Base-by-base conservation (phyloP, 1,139 yeast species). In the Hyphopichia fennica region DNA sequence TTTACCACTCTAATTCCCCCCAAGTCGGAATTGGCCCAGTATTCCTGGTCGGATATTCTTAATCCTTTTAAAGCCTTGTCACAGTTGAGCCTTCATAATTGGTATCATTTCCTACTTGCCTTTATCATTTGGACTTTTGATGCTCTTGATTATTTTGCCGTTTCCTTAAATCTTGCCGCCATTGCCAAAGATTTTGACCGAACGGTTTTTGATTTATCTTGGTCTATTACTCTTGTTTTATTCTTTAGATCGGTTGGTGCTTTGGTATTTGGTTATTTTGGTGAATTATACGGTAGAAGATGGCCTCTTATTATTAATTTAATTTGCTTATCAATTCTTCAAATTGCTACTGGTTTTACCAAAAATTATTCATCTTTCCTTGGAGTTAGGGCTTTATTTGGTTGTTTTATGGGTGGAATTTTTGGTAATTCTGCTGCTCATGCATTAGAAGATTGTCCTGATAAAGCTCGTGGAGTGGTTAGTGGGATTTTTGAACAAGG, bases 171-270 rank as follows among this genome's bases (percentile, higher is more conserved):
- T 47, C 83, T 83, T 16, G 50, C 80, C 1, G 66, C 62, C 9
- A 72, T 86, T 41, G 88, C 93, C 4, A 51, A 58, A 28, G 68
- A 78, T 30, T 74, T 86, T 44, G 69, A 69, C 45, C 73, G 68
- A 25, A 51, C 69, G 11, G 77, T 78, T 31, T 74, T 77, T 28
- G 77, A 78, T 40, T 72, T 86, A 47, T 80, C 91, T 4, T 86
- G 93, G 91, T 93, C 91, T 46, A 81, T 86, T 48, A 86, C 95
- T 0, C 68, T 86, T 44, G 95, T 86, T 35, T 74, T 86, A 43
- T 84, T 87, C 91, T 69, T 86, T 50, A 75, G 95, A 52, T 81
- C 90, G 3, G 81, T 84, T n/a, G 95, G 95, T 42, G 90, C 93
- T 13, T 59, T 83, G 28, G 65, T 82, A 27, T 85, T 85, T 54